Conservation (phyloP, 2,329 filamentous ascomycete species). For the Parascedosporium putredinis region DNA sequence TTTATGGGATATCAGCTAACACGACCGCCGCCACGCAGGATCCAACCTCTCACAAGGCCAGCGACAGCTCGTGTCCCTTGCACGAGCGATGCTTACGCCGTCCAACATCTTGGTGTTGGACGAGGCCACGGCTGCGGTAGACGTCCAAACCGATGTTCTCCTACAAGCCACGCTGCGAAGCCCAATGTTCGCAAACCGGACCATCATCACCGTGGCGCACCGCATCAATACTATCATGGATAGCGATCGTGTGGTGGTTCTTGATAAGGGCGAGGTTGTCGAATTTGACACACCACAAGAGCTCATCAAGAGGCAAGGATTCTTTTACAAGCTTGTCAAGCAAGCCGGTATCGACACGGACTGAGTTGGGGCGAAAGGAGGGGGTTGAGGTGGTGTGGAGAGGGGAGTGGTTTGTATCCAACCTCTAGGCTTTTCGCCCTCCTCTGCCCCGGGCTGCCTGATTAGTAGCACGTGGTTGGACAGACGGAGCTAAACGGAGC, state of each 20-base stretch:
- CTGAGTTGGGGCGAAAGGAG: too few relatives aligned
- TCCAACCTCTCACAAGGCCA: slow-evolving; percentile 95
- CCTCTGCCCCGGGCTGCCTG: too few relatives aligned
- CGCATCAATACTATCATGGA: slow-evolving; percentile 94
- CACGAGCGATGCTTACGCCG: slow-evolving; percentile 84
- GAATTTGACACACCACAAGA: slow-evolving; percentile 85
- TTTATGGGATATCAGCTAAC: slow-evolving; percentile 1
- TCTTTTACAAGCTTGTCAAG: slow-evolving; percentile 84
- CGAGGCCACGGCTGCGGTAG: slow-evolving; percentile 77
- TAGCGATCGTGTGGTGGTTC: slow-evolving; percentile 81
- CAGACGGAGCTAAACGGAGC: too few relatives aligned
- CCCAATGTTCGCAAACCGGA: slow-evolving; percentile 72
- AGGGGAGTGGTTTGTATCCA: too few relatives aligned
- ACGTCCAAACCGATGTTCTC: slow-evolving; percentile 58
- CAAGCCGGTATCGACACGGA: slow-evolving; percentile 67
- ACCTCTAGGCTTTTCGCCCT: too few relatives aligned
- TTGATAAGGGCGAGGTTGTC: slow-evolving; percentile 79
- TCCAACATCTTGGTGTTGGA: slow-evolving; percentile 96
- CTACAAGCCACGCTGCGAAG: slow-evolving; percentile 54
- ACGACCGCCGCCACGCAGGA: slow-evolving; percentile 39
- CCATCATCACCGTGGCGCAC: slow-evolving; percentile 97
- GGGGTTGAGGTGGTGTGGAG: background rate
- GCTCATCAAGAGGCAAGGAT: slow-evolving; percentile 62
- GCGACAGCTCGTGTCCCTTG: slow-evolving; percentile 85
- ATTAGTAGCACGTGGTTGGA: too few relatives aligned